Percentiles rank a stretch among this genome's conserved stretches.
phyloP scores from a whole-genome alignment of 192 early-diverging fungal genomes.

The Coemansia sp. region DNA sequence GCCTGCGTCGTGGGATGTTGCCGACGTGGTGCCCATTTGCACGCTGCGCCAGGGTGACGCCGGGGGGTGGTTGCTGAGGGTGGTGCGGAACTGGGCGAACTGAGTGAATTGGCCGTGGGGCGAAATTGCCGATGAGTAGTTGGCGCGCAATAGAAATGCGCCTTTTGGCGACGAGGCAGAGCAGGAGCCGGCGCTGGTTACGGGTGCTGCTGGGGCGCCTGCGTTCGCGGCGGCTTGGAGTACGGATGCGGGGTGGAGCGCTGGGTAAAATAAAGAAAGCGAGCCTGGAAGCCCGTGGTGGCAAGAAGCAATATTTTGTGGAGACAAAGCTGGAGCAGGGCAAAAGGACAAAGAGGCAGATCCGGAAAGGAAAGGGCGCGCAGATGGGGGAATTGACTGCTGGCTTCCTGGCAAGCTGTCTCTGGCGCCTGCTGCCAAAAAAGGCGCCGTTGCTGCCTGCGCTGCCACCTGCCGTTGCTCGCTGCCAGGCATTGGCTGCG shows the following conservation, averaged over 20 bases:
- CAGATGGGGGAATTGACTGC: neutral
- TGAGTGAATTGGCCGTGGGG: neutral
- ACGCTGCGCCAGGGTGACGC: slow-evolving; percentile 3
- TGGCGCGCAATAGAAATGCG: neutral
- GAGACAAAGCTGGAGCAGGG: neutral
- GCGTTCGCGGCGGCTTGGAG: neutral
- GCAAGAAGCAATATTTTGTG: neutral
- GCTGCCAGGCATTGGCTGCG: neutral
- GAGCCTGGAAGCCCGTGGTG: neutral
- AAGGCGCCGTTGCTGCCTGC: neutral
- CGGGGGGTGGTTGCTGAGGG: neutral
- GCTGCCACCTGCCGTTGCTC: neutral
- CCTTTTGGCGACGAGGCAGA: too few species aligned
- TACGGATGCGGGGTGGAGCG: neutral
- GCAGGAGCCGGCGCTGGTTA: neutral
- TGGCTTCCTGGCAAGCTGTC: neutral
- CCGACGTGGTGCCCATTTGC: slow-evolving; percentile 2
- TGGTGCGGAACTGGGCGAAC: neutral
- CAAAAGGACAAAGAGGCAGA: neutral
- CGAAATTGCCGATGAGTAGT: neutral
- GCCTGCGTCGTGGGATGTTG: neutral
- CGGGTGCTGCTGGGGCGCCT: neutral
- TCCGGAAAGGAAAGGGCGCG: neutral
- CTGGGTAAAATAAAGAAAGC: neutral
- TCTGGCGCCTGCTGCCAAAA: too few species aligned